These are phyloP conservation scores for Neurospora pannonica DNA, from an alignment of 495 filamentous ascomycete genomes.

Conservation along the genomic window DNA sequence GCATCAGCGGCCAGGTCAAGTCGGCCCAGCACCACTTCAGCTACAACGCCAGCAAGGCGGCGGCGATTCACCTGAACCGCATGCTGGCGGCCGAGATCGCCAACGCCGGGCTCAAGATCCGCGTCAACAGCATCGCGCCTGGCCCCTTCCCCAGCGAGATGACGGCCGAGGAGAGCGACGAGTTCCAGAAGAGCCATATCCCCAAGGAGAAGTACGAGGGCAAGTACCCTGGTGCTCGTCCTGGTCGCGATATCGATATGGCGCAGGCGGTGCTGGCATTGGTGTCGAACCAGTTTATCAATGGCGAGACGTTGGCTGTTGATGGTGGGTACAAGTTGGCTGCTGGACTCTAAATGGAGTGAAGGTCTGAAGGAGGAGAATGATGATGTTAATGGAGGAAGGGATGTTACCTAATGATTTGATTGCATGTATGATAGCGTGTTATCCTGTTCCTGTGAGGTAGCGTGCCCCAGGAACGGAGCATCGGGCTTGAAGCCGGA, in stretches of 20 bases:
- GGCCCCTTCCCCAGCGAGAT: constrained; percentile 68
- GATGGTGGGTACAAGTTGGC: constrained; percentile 45
- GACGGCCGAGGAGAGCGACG: constrained; percentile 48
- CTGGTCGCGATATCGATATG: constrained; percentile 69
- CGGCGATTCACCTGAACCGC: constrained; percentile 59
- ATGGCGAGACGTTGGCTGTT: constrained; percentile 57
- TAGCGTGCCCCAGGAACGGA: neutral
- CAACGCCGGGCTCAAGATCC: constrained; percentile 42
- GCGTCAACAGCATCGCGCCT: constrained; percentile 62
- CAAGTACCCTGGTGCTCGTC: constrained; percentile 49
- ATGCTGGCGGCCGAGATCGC: constrained; percentile 33
- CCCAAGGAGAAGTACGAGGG: constrained; percentile 49
- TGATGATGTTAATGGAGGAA: neutral
- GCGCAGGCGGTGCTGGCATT: constrained; percentile 54
- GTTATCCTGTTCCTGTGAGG: neutral
- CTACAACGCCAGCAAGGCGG: constrained; percentile 68
- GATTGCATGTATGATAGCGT: neutral
- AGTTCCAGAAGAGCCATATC: constrained; percentile 55
- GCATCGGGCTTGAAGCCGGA: neutral
- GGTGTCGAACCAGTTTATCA: constrained; percentile 60
- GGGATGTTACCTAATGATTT: neutral
- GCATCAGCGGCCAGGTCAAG: constrained; percentile 48
- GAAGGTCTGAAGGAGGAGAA: no score
- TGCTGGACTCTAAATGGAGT: constrained; percentile 16
- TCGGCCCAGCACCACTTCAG: constrained; percentile 64